Percentiles rank a stretch among this genome's conserved stretches.
phyloP scores from a whole-genome alignment of 257 asterid genomes.

The Nicotiana otophora region DNA sequence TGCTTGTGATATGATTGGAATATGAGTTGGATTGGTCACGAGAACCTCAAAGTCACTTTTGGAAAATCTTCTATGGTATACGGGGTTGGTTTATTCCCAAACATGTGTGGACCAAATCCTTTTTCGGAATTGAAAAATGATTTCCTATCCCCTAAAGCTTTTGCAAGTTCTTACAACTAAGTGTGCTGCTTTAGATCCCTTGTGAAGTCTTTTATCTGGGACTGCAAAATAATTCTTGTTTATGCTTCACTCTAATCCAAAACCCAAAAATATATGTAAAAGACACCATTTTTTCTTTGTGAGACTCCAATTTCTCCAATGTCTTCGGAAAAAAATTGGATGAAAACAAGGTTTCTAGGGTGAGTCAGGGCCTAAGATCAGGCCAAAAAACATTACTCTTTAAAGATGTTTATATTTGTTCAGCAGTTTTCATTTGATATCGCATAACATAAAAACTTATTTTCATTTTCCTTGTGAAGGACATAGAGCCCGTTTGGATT shows the following conservation, averaged over 20 bases:
- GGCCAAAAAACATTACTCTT: too few relatives aligned
- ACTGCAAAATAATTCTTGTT: background rate
- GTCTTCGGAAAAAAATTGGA: too few relatives aligned
- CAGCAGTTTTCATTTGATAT: too few relatives aligned
- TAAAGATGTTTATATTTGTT: too few relatives aligned
- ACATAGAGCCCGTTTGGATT: too few relatives aligned
- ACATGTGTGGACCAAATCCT: constrained; percentile 3
- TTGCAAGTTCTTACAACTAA: background rate
- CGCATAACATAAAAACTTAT: too few relatives aligned
- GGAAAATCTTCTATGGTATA: background rate
- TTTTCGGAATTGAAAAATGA: background rate
- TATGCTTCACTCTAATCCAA: background rate
- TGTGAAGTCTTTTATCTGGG: background rate
- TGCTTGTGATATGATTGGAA: constrained; percentile 8
- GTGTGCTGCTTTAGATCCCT: background rate
- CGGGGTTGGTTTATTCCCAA: background rate
- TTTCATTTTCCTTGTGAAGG: too few relatives aligned
- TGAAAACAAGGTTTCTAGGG: too few relatives aligned
- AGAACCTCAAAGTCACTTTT: background rate
- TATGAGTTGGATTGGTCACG: background rate
- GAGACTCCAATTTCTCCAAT: too few relatives aligned
- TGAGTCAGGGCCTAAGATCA: too few relatives aligned
- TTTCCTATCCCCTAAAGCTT: background rate
- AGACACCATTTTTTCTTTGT: too few relatives aligned
- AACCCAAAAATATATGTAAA: too few relatives aligned